A percentile compares a stretch with the other conserved stretches of the same genome.
Conservation (phyloP, 2,329 filamentous ascomycete species). For the Ophiosphaerella korrae region DNA sequence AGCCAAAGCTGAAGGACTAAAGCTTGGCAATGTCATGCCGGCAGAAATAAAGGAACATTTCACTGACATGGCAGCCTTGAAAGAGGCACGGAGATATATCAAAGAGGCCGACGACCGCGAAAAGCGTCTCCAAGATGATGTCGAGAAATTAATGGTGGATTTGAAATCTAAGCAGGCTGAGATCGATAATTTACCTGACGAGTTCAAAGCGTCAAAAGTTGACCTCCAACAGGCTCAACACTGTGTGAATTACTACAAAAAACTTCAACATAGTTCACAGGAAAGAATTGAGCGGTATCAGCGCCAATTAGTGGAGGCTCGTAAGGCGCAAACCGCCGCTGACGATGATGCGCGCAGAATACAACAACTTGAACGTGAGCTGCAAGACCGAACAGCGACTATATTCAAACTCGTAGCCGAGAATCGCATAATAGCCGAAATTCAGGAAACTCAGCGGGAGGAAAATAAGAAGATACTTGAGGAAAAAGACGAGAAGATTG, state of each 20-base stretch:
- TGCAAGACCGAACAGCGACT: constrained; percentile 7
- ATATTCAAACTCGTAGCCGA: constrained; percentile 16
- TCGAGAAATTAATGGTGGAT: constrained; percentile 7
- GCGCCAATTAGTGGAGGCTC: constrained; percentile 7
- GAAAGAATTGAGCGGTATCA: constrained; percentile 20
- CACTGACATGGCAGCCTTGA: constrained; percentile 14
- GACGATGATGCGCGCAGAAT: constrained; percentile 8
- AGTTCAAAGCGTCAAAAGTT: constrained; percentile 17
- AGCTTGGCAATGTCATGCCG: constrained; percentile 20
- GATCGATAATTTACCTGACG: constrained; percentile 17
- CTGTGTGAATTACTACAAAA: constrained; percentile 15
- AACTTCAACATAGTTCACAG: constrained; percentile 6
- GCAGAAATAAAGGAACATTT: constrained; percentile 16
- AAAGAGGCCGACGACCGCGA: constrained; percentile 19
- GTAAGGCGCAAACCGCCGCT: constrained; percentile 4
- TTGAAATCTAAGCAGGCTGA: constrained; percentile 20
- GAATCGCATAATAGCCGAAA: constrained; percentile 10
- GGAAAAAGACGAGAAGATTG: constrained; percentile 7
- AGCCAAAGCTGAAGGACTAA: constrained; percentile 16
- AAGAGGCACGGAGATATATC: constrained; percentile 19
- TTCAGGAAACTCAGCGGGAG: constrained; percentile 6
- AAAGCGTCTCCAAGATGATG: constrained; percentile 10
- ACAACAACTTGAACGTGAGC: constrained; percentile 12
- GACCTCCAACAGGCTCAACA: constrained; percentile 22
- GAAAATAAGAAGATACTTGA: constrained; percentile 4